These are phyloP conservation scores for Wallacemonas sp. DNA, from an alignment of 208 protist species.

Conservation along the genomic window DNA sequence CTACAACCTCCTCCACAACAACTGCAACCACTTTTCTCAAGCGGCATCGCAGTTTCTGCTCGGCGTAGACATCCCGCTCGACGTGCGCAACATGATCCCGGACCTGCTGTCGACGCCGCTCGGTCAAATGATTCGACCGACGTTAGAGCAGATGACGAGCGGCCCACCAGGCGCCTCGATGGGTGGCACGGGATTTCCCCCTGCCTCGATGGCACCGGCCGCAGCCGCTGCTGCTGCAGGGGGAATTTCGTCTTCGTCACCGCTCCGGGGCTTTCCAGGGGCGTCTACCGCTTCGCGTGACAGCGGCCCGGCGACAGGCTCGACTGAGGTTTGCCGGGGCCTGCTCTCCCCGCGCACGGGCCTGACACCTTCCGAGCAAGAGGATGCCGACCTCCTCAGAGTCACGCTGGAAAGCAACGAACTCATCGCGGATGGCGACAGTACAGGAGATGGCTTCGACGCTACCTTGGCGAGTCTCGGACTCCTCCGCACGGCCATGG, in stretches of 20 bases:
- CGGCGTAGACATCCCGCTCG: conserved; percentile 43
- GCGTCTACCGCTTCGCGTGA: background rate
- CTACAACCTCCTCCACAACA: conserved; percentile 89
- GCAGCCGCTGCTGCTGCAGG: background rate
- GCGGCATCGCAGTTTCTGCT: conserved; percentile 75
- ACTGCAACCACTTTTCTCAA: conserved; percentile 95
- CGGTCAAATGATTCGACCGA: conserved; percentile 73
- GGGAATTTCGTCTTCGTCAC: background rate
- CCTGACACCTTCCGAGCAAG: conserved; percentile 60
- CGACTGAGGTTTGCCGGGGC: conserved; percentile 14
- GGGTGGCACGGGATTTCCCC: background rate
- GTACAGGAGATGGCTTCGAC: conserved; percentile 36
- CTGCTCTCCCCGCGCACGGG: conserved; percentile 23
- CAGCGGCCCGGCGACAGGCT: too few relatives aligned
- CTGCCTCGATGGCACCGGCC: background rate
- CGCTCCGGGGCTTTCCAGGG: background rate
- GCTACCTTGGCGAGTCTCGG: conserved; percentile 35
- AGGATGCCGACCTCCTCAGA: conserved; percentile 46
- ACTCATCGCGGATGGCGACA: conserved; percentile 20
- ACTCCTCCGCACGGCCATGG: conserved; percentile 38
- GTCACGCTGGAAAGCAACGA: conserved; percentile 77
- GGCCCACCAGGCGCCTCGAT: background rate
- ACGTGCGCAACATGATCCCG: conserved; percentile 79
- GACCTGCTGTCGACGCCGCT: conserved; percentile 76
- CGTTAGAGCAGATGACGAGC: conserved; percentile 70